Base-by-base conservation (phyloP, 148 eudicot species). In the Selenicereus undatus region DNA sequence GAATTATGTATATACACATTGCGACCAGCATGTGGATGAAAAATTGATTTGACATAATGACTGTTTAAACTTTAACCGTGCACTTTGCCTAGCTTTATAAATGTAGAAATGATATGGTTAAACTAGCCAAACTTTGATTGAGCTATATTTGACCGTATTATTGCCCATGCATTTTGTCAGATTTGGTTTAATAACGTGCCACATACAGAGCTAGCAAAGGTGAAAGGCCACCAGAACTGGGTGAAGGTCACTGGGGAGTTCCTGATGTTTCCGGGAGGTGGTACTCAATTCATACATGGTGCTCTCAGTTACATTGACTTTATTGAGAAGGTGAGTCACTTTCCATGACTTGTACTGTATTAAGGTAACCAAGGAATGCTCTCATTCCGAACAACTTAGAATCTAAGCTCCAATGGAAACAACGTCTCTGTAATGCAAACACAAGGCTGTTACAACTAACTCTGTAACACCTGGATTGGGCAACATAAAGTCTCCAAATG, bases 181-280 rank as follows among this genome's bases (percentile, higher is more conserved):
- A 93, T 93, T 87, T 94, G 98, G 98, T 94, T 88, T 81, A 85
- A 85, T 58, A 94, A 94, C 79, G 92, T 92, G 60, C 98, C 96
- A 62, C 98, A 92, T 79, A 77, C 89, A 30, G 74, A 26, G 88
- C 87, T 92, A 75, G 98, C 96, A 74, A 86, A 91, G 76, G 87
- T 87, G 70, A 94, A 94, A 80, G 94, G 98, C 51, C 93, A 94
- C 78, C 94, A 94, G 54, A 94, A 94, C 83, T 92, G 98, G 96
- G 91, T 94, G 36, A 91, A 92, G 85, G 80, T 91, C 71, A 66
- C 90, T 2, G 94, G 96, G 22, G 94, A 92, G 72, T 91, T 84
- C 80, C 82, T 94, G 35, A 89, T 90, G 12, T 94, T 92, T 83
- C 96, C 94, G 0, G 98, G 96, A 11, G 98, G 98, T 78, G 98